Evolutionary conservation across 768 basidiomycete genomes (phyloP), one percentile per base, ranked within the genome.

Genomic region (Termitomyces sp.): DNA sequence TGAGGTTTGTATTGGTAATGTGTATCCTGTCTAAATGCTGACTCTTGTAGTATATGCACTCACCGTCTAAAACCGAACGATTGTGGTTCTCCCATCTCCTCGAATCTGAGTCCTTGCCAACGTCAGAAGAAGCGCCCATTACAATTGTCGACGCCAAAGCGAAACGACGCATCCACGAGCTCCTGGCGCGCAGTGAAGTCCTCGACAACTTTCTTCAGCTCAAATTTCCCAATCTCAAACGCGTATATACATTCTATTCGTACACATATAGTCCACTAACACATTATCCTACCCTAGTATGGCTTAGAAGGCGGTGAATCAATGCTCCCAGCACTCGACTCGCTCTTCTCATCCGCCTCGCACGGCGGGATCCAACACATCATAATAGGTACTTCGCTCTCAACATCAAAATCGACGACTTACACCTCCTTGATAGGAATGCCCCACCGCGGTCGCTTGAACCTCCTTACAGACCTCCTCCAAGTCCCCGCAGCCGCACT

Each of bases 221-320:
- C 53, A 94, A 94, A 70, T 96, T 95, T 67, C 93, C 94, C 1
- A 94, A 92, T 71, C 65, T 91, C 68, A 91, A 90, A 71, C 81
- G 90, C 24, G 78, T 79, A 64, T 13, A 10, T 44, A 44, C n/a
- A 75, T 66, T 31, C 39, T 39, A 16, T 5, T n/a, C 46, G 4
- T 22, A 31, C 46, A 41, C 22, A 18, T 56, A 8, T 34, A 29
- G 45, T n/a, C 5, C 15, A 26, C 39, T 37, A 8, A 60, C 24
- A 41, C 29, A 20, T 59, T 61, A 36, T 22, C 81, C 2, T 39
- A 24, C 13, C 0, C 15, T 6, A 92, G 66, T 92, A 92, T 69
- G 93, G 91, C 0, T 77, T 95, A 37, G 94, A 97, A 70, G 94
- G 94, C 3, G 94, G 89, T 1, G 94, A 96, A 73, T 92, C 91